These are phyloP conservation scores for Austroboletus festivus DNA, from an alignment of 768 basidiomycete species.

Conservation along the genomic window DNA sequence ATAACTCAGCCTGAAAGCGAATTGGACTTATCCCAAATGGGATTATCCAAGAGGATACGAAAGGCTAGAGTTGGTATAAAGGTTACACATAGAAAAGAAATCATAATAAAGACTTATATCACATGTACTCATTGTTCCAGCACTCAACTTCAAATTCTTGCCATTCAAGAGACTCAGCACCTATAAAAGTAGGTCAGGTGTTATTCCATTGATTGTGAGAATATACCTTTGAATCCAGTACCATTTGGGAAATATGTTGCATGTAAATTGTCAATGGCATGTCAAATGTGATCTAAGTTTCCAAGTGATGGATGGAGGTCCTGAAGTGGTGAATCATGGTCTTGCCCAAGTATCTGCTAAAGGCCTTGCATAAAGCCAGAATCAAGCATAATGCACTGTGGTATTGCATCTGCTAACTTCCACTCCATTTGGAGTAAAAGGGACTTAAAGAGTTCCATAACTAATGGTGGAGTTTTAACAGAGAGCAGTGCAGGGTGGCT, in stretches of 20 bases:
- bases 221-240: slow-evolving; percentile 1
- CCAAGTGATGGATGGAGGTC: slow-evolving; percentile 6
- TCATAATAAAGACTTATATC: not conserved
- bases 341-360: not conserved
- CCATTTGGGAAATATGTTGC: not conserved
- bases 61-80: too few relatives aligned
- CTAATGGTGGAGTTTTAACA: too few relatives aligned
- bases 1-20: too few relatives aligned
- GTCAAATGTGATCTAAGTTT: not conserved
- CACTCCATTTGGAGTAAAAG: not conserved
- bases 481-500: too few relatives aligned
- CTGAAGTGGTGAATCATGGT: not conserved
- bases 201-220: not conserved
- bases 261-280: not conserved
- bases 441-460: too few relatives aligned
- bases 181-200: not conserved
- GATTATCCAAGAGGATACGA: too few relatives aligned
- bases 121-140: not conserved
- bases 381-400: not conserved
- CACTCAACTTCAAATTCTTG: slow-evolving; percentile 3
- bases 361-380: slow-evolving; percentile 1
- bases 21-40: too few relatives aligned
- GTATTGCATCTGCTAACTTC: slow-evolving; percentile 4
- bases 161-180: not conserved
- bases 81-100: too few relatives aligned